Evolutionary conservation across 2,329 filamentous ascomycete species (phyloP), one percentile per base, ranked within the genome.

Genomic region (Davidsoniella virescens): DNA sequence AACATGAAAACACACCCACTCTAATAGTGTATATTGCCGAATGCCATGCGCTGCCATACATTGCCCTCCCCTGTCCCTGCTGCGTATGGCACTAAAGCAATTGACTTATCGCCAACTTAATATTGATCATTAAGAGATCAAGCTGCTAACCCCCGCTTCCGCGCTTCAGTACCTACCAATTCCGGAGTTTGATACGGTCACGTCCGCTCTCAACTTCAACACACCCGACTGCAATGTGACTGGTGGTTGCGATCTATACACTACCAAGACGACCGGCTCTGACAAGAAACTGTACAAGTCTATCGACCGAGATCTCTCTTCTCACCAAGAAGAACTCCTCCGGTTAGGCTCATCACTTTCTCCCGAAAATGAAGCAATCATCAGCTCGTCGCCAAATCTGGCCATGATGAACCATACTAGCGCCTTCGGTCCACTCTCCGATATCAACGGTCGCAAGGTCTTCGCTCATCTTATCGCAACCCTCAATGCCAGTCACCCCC

Each of bases 211-310:
- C 62, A 96, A 94, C 63, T 96, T 96, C 71, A 86, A 92, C 60
- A 95, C 90, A 1, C 79, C 84, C 47, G 90, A 96, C 63, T 88
- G 87, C 62, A 85, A 90, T 58, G 84, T 98, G 54, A 82, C 87
- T 25, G 92, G 92, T 59, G 85, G 86, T 56, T 96, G 90, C 71
- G 92, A 98, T 65, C 75, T 96, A 16, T 98, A 95, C 71, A 96
- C 90, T 8, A 95, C 88, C 23, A 98, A 98, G 67, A 88, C 92
- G 26, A 87, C 90, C 50, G 87, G 88, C 43, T 82, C 82, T 55
- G 92, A 98, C 64, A 95, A 95, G 75, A 96, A 96, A 63, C 72
- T 98, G 7, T 95, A 95, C 72, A 93, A 88, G 67, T 85, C 82
- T 62, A 96, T 98, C 61, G 88, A 95, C 63, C 80, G 84, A 61